Evolutionary conservation across 306 rosid species (phyloP), one percentile per base, ranked within the genome.

Genomic region (Trifolium repens): DNA sequence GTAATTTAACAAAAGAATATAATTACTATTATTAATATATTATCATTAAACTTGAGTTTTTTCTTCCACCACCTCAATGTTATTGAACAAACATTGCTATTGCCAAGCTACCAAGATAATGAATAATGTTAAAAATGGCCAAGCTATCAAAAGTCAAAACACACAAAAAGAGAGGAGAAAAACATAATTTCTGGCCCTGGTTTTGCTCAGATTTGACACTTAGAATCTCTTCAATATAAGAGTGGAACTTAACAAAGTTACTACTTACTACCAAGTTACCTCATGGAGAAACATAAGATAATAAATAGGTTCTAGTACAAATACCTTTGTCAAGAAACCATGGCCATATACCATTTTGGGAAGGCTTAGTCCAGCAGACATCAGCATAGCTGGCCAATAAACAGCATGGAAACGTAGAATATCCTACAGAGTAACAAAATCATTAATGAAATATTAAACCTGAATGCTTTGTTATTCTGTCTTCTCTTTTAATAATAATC

Each of bases 341-440:
- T 94, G 98, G 74, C 98, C 97, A 78, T 88, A 94, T 78, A 94
- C 97, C 93, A 55, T 91, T 85, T 90, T 94, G 17, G 98, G 98
- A 82, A 91, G 97, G 75, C 68, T 84, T 47, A 94, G 72, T 78
- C 98, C 96, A 0, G 98, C 97, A 78, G 97, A 94, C 97, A 90
- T 85, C 68, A 94, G 88, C 98, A 94, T 94, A 69, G 98, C 98
- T 52, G 98, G 96, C 98, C 98, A 94, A 83, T 94, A 94, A 74
- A 94, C 93, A 7, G 97, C 97, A 81, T 91, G 98, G 80, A 94
- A 91, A 52, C 98, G 97, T 67, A 94, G 87, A 84, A 94, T 94
- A 84, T 94, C 98, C 98, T 91, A 83, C 68, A 81, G 39, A 74
- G 58, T 52, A 66, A 74, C 46, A 78, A 69, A 82, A 44, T 12